Conservation (phyloP, 139 green algal species). For the Chlorella sp. region DNA sequence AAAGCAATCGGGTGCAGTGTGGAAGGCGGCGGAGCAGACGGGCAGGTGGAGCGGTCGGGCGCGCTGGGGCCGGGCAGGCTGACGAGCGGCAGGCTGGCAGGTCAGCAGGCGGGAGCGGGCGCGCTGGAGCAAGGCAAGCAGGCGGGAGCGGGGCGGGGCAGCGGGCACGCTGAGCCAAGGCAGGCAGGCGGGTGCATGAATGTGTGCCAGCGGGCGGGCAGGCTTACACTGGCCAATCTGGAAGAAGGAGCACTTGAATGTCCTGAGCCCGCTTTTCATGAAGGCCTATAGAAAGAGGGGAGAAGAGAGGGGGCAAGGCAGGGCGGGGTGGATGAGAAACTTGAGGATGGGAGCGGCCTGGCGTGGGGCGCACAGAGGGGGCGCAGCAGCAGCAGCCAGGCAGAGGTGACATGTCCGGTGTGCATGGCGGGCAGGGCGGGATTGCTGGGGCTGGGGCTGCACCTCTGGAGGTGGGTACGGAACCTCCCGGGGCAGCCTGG, state of each 20-base stretch:
- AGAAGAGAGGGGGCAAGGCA: not conserved
- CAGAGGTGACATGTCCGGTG: not conserved
- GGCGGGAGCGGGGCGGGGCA: too few relatives aligned
- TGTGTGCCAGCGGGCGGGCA: not conserved
- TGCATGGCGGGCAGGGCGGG: not conserved
- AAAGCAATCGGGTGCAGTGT: too few relatives aligned
- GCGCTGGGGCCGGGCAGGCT: not conserved
- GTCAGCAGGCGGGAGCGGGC: not conserved
- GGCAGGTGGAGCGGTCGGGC: not conserved
- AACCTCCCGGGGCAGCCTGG: not conserved
- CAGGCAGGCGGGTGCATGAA: not conserved
- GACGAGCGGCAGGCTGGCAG: too few relatives aligned
- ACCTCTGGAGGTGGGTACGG: not conserved
- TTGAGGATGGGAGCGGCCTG: too few relatives aligned
- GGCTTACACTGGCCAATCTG: not conserved
- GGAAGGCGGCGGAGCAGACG: not conserved
- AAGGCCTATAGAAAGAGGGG: not conserved
- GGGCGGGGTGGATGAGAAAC: not conserved
- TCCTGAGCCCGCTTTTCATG: not conserved
- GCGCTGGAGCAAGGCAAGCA: not conserved
- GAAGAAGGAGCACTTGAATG: not conserved
- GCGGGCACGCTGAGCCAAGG: too few relatives aligned
- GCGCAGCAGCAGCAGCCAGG: too few relatives aligned
- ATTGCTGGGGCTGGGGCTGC: not conserved
- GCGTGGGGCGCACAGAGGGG: too few relatives aligned